A percentile compares a stretch with the other conserved stretches of the same genome.
Evolutionary conservation across 805 yeast species (phyloP).

Genomic region (Kodamaea sagamina): DNA sequence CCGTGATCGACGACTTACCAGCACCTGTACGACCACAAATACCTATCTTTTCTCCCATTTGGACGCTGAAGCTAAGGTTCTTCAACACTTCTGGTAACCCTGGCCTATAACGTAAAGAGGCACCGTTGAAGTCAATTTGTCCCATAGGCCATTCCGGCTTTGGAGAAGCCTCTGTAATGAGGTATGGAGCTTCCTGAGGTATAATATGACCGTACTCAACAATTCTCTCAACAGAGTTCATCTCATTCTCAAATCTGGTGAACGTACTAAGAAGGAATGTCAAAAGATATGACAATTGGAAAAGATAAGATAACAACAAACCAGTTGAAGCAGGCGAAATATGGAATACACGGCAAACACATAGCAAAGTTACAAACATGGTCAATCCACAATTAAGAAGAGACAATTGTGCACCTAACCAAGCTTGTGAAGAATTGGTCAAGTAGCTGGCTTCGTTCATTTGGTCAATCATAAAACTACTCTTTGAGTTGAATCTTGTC

Average conservation of each 20-base stretch:
- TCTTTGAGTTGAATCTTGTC: constrained; percentile 48
- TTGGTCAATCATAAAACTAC: constrained; percentile 48
- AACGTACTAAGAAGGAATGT: constrained; percentile 61
- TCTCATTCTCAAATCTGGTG: constrained; percentile 73
- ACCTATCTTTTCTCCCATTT: constrained; percentile 70
- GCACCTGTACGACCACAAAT: constrained; percentile 92
- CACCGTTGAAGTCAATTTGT: constrained; percentile 48
- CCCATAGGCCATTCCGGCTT: constrained; percentile 55
- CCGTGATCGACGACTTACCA: constrained; percentile 70
- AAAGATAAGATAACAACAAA: constrained; percentile 61
- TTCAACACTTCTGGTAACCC: constrained; percentile 61
- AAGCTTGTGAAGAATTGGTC: constrained; percentile 66
- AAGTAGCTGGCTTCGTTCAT: constrained; percentile 70
- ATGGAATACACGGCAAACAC: constrained; percentile 59
- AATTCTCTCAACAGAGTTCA: constrained; percentile 76
- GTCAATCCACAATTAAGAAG: constrained; percentile 52
- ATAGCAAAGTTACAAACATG: constrained; percentile 56
- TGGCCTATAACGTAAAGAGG: constrained; percentile 56
- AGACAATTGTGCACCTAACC: constrained; percentile 68
- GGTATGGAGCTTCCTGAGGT: constrained; percentile 66
- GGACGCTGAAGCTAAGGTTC: constrained; percentile 43
- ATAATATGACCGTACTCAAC: constrained; percentile 60
- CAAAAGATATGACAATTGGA: constrained; percentile 55
- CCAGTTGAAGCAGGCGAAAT: constrained; percentile 67
- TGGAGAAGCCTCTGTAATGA: constrained; percentile 47